Conservation (phyloP, 2,329 filamentous ascomycete species). For the Colletotrichum gloeosporioides region DNA sequence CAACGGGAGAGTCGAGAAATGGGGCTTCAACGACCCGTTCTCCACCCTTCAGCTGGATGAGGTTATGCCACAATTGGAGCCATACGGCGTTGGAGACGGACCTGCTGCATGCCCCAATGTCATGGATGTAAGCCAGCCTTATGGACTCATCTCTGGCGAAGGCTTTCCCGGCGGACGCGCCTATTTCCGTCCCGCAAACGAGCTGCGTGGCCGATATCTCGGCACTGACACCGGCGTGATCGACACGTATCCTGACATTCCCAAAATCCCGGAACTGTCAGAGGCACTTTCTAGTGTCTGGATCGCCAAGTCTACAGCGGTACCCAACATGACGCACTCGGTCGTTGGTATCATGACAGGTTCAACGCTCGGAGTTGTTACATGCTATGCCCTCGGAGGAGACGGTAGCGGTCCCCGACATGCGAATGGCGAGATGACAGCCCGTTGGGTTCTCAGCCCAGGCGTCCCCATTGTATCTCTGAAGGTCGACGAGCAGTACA, state of each 20-base stretch:
- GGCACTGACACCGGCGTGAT: conserved; percentile 64
- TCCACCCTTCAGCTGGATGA: conserved; percentile 81
- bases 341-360: conserved; percentile 84
- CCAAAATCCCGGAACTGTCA: conserved; percentile 71
- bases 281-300: conserved; percentile 83
- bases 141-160: conserved; percentile 84
- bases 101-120: conserved; percentile 81
- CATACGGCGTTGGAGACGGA: conserved; percentile 80
- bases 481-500: conserved; percentile 84
- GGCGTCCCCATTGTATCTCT: conserved; percentile 91
- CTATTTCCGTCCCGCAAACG: conserved; percentile 77
- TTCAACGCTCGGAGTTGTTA: conserved; percentile 82
- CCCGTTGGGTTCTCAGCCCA: conserved; percentile 88
- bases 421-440: conserved; percentile 78
- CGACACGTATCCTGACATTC: conserved; percentile 74
- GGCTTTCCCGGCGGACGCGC: conserved; percentile 82
- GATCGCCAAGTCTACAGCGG: conserved; percentile 82
- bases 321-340: conserved; percentile 76
- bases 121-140: conserved; percentile 88
- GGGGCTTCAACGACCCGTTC: conserved; percentile 80
- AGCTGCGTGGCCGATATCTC: conserved; percentile 80
- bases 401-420: conserved; percentile 65
- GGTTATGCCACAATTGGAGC: conserved; percentile 72
- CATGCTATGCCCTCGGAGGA: conserved; percentile 77
- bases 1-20: conserved; percentile 77